Conservation (phyloP, 2,329 filamentous ascomycete genomes). For the Pestalotiopsis fici region DNA sequence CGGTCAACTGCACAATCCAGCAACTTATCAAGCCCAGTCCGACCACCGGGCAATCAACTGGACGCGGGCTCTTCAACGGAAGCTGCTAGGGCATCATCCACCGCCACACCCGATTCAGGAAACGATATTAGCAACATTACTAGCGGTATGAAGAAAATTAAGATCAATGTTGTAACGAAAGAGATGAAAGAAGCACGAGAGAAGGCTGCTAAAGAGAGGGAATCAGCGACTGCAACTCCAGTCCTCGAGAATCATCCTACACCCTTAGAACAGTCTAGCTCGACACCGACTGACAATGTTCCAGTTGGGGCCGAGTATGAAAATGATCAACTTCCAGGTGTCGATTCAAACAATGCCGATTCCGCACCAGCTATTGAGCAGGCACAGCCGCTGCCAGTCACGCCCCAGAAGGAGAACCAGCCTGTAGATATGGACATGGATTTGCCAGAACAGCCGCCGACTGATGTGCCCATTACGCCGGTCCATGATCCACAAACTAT, state of each 20-base stretch:
- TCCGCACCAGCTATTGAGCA: background rate
- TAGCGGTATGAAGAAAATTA: conserved; percentile 62
- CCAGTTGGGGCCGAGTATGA: background rate
- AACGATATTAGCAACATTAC: conserved; percentile 57
- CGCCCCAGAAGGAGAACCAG: background rate
- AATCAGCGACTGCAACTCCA: conserved; percentile 4
- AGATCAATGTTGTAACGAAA: conserved; percentile 61
- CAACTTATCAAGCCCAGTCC: background rate
- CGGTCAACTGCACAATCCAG: background rate
- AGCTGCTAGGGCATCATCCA: conserved; percentile 2
- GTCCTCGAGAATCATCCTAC: background rate
- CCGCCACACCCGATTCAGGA: conserved; percentile 14
- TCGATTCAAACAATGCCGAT: background rate
- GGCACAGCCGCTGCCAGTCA: background rate
- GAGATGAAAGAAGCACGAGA: conserved; percentile 58
- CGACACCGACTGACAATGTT: background rate
- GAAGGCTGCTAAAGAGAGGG: conserved; percentile 24
- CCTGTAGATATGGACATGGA: background rate
- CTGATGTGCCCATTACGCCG: conserved; percentile 13
- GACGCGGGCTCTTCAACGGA: background rate
- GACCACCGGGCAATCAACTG: background rate
- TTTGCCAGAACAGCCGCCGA: conserved; percentile 13
- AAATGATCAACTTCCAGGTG: background rate
- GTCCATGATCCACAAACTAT: conserved; percentile 31
- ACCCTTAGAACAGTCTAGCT: background rate